Base-by-base conservation (phyloP, 2,329 filamentous ascomycete species). In the Blumeria graminis region DNA sequence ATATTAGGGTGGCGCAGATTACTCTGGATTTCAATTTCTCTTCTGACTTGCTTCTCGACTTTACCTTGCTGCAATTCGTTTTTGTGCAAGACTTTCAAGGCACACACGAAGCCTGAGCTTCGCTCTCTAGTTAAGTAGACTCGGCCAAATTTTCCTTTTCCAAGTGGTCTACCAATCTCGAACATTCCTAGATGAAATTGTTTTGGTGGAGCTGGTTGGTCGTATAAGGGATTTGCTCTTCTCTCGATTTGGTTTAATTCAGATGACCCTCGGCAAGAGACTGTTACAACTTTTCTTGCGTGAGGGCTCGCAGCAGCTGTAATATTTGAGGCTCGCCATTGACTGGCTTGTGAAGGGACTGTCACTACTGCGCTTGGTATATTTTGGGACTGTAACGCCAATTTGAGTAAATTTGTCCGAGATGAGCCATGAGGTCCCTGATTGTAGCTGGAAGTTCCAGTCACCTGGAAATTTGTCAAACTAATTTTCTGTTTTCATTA, bases 381-480 rank as follows among this genome's bases (percentile, higher is more conserved):
- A 68, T 81, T 89, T 65, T 86, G 81, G 45, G 84, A 81, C 66
- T 93, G 86, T 32, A 95, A 75, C 28, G 84, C 84, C 55, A 86
- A 78, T 70, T 94, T 95, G 70, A 90, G 80, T 56, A 94, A 78
- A 62, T 92, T 92, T 58, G 87, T 77, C 61, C 88, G 77, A 65
- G 76, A 82, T 55, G 74, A 73, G 63, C 73, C 75, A 57, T 76
- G 74, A 13, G 70, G 61, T 39, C 73, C 63, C 60, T 77, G 66
- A 13, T 62, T 57, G 13, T 60, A 57, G 8, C 57, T 55, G 4
- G 59, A 60, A 10, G 61, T 60, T 11, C 66, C 67, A 36, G 66
- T 68, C 58, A 61, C 58, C 58, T 58, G 46, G 34, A 22, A 33
- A 18, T 11, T 28, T 33, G 53, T 54, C 22, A 55, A 58, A 54